phyloP scores from a whole-genome alignment of 805 yeast genomes.

The Candida ascalaphidarum region DNA sequence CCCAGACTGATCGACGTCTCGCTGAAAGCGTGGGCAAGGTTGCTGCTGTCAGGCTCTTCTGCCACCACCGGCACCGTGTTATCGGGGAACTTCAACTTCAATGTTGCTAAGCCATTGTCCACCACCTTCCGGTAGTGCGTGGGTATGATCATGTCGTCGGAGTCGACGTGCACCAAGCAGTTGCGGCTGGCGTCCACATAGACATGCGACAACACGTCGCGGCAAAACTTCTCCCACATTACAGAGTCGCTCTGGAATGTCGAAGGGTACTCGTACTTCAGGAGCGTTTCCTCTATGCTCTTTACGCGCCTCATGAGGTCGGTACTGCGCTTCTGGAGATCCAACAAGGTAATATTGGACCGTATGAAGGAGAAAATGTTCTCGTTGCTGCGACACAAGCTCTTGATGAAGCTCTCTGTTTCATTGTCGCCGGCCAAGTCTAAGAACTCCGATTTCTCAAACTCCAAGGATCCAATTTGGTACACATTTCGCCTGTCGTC shows the following conservation, averaged over 20 bases:
- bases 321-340: constrained; percentile 32
- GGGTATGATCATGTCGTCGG: constrained; percentile 10
- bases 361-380: constrained; percentile 30
- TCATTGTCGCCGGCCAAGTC: constrained; percentile 28
- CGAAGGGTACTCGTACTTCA: constrained; percentile 22
- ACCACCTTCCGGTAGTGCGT: constrained; percentile 17
- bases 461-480: constrained; percentile 39
- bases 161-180: constrained; percentile 22
- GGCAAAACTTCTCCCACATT: constrained; percentile 29
- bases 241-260: constrained; percentile 8
- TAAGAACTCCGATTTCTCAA: constrained; percentile 43
- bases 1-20: constrained; percentile 13
- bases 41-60: no score
- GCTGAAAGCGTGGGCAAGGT: constrained; percentile 12
- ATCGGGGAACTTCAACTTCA: constrained; percentile 23
- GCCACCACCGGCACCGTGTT: constrained; percentile 1
- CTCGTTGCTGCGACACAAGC: constrained; percentile 21
- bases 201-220: constrained; percentile 19
- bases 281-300: constrained; percentile 20
- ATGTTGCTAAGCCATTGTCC: constrained; percentile 22
- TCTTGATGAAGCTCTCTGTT: constrained; percentile 50
- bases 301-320: constrained; percentile 21
- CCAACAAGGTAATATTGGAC: constrained; percentile 33
- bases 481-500: constrained; percentile 23
- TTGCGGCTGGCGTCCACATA: constrained; percentile 24